Evolutionary conservation across 257 asterid genomes (phyloP), one percentile per base, ranked within the genome.

Genomic region (Nicotiana tomentosiformis): DNA sequence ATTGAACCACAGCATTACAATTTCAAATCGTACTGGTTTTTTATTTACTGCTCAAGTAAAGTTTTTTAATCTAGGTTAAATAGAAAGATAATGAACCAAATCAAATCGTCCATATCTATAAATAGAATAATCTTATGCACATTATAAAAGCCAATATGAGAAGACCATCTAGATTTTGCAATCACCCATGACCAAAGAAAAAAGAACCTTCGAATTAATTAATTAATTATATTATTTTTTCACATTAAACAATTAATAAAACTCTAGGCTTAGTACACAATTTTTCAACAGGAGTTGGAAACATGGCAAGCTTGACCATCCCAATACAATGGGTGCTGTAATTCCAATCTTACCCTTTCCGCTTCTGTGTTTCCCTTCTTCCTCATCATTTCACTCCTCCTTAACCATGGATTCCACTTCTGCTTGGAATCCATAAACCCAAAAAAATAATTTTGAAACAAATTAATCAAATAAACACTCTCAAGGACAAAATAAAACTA

Each of bases 351-450:
- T 81, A 81, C 39, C 78, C 67, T 33, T 67, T 46, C 66, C 57
- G n/a, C 66, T 39, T 61, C 77, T 43, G 62, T 55, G 56, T 43
- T 62, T 18, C 5, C 20, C 49, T 39, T 66, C 60, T 65, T 49
- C 17, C 26, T 43, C 60, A 30, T 5, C 67, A 61, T 83, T 33
- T 43, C 83, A 76, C 32, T 83, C 18, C 69, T 33, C 46, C 5
- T 51, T 16, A 66, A 33, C 80, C 69, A 29, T 64, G 88, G 83
- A 78, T 77, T 62, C 82, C 86, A 43, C 69, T 30, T 83, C 85
- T 57, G 23, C 80, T 79, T 72, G 69, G 81, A 83, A 82, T 80
- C 85, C 83, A 78, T 88, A 68, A 80, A 79, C 49, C 81, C 78
- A 43, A 20, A 77, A 32, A 2, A 43, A 23, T 7, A 33, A 14